Evolutionary conservation across 1,284 basidiomycete species (phyloP).

Genomic region (Blastosporella zonata): DNA sequence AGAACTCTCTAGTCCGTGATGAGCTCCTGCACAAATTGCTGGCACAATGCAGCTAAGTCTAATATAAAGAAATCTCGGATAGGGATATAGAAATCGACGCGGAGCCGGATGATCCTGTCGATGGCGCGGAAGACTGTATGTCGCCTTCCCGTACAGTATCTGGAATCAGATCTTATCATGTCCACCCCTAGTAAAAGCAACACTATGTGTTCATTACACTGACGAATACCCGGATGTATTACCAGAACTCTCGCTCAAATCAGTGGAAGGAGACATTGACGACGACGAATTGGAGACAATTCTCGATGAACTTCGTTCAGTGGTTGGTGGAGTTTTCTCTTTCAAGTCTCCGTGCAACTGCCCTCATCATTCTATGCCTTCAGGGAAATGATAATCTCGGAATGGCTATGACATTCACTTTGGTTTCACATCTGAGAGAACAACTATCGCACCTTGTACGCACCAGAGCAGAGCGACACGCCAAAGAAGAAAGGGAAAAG

Average conservation of each 20-base stretch:
- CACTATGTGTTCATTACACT: constrained; percentile 60
- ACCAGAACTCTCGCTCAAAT: constrained; percentile 71
- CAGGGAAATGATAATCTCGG: constrained; percentile 90
- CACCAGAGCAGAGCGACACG: constrained; percentile 53
- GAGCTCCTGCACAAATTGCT: constrained; percentile 16
- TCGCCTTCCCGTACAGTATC: constrained; percentile 31
- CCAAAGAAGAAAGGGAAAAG: constrained; percentile 67
- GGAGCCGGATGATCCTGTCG: constrained; percentile 79
- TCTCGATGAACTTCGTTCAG: constrained; percentile 55
- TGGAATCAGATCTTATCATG: constrained; percentile 6
- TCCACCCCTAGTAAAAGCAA: constrained; percentile 65
- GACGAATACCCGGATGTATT: constrained; percentile 53
- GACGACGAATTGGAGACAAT: constrained; percentile 56
- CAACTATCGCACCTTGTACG: constrained; percentile 66
- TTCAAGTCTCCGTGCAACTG: background rate
- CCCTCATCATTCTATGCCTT: constrained; percentile 8
- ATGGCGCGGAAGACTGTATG: constrained; percentile 60
- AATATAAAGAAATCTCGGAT: constrained; percentile 77
- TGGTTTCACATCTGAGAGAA: constrained; percentile 87
- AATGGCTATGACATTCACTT: constrained; percentile 97
- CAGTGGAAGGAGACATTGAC: constrained; percentile 68
- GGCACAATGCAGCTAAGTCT: constrained; percentile 43
- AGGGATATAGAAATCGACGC: constrained; percentile 82
- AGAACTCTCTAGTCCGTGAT: constrained; percentile 83
- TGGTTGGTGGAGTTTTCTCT: constrained; percentile 47